Percentiles rank a stretch among this genome's conserved stretches.
phyloP scores from a whole-genome alignment of 768 basidiomycete genomes.

The Termitomyces sp. region DNA sequence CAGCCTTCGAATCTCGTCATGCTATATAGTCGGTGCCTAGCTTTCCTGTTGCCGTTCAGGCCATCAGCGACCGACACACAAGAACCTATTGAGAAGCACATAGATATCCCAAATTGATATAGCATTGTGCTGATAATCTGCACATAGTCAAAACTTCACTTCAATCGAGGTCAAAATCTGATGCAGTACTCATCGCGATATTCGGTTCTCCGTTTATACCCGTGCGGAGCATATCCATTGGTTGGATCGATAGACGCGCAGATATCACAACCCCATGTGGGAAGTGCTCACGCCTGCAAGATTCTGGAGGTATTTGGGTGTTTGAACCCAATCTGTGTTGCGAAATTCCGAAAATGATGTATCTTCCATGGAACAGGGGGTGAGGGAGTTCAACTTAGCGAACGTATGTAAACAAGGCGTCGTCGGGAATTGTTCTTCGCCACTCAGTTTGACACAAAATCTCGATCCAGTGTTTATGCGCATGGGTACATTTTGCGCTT shows the following conservation, averaged over 20 bases:
- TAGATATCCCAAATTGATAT: not conserved
- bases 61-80: not conserved
- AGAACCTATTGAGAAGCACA: not conserved
- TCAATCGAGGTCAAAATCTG: not conserved
- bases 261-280: constrained; percentile 5
- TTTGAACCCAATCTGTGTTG: not conserved
- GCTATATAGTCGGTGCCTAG: not conserved
- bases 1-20: not conserved
- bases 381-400: not conserved
- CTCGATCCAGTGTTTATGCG: constrained; percentile 1
- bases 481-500: not conserved
- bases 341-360: not conserved
- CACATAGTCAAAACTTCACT: not conserved
- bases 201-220: not conserved
- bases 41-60: not conserved
- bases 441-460: constrained; percentile 1
- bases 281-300: not conserved
- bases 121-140: not conserved
- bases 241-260: not conserved
- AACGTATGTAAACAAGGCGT: not conserved
- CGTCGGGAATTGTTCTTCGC: constrained; percentile 6
- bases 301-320: not conserved
- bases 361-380: not conserved
- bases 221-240: not conserved
- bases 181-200: not conserved